phyloP scores from a whole-genome alignment of 306 rosid genomes.

The Mimosa pudica region DNA sequence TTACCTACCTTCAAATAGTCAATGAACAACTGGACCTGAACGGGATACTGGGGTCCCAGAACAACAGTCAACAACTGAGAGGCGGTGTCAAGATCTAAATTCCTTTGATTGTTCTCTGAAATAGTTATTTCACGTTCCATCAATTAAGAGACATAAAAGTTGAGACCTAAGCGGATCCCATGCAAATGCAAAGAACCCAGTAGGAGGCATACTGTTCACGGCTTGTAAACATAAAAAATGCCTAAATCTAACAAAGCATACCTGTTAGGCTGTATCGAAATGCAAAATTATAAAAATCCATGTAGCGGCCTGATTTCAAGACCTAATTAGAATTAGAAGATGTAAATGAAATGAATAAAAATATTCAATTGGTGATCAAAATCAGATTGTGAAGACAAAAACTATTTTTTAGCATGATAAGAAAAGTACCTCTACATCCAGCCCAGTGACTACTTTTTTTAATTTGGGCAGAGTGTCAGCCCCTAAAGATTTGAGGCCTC shows the following conservation, averaged over 20 bases:
- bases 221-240: background rate
- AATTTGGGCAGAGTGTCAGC: slow-evolving; percentile 50
- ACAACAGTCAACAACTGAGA: slow-evolving; percentile 60
- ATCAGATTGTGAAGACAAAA: slow-evolving; percentile 21
- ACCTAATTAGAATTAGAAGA: slow-evolving; percentile 48
- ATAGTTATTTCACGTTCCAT: slow-evolving; percentile 30
- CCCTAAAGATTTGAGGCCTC: slow-evolving; percentile 58
- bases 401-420: slow-evolving; percentile 5
- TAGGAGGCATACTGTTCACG: background rate
- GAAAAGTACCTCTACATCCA: slow-evolving; percentile 59
- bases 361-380: slow-evolving; percentile 20
- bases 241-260: slow-evolving; percentile 28
- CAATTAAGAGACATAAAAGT: slow-evolving; percentile 22
- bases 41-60: slow-evolving; percentile 49
- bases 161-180: slow-evolving; percentile 13
- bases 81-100: slow-evolving; percentile 61
- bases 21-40: slow-evolving; percentile 50
- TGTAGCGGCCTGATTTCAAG: slow-evolving; percentile 43
- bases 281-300: slow-evolving; percentile 62
- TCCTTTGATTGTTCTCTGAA: slow-evolving; percentile 72
- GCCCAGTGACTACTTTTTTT: slow-evolving; percentile 49
- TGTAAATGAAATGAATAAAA: slow-evolving; percentile 29
- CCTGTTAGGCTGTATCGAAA: slow-evolving; percentile 68
- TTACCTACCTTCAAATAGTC: slow-evolving; percentile 64
- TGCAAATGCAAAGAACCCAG: background rate